Evolutionary conservation across 2,329 filamentous ascomycete species (phyloP).

Genomic region (Fusarium redolens): DNA sequence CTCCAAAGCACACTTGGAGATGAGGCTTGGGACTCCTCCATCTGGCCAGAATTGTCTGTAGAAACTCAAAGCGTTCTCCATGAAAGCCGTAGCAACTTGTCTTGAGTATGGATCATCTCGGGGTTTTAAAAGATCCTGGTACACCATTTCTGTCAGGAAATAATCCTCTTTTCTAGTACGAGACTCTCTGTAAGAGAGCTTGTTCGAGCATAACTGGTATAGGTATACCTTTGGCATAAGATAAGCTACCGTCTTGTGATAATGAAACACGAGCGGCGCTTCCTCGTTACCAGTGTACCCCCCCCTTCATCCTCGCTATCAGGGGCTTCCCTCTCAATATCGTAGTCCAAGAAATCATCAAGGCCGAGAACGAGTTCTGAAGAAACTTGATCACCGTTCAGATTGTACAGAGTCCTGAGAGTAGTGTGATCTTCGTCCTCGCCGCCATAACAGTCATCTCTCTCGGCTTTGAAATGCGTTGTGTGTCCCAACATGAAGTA

Average conservation of each 20-base stretch:
- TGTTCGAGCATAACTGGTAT: neutral
- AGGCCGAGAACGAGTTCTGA: neutral
- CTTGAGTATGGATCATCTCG: neutral
- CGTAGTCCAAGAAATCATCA: constrained; percentile 6
- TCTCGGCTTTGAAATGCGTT: neutral
- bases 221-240: constrained; percentile 5
- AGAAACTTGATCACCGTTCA: neutral
- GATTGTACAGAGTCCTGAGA: neutral
- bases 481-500: constrained; percentile 21
- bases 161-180: neutral
- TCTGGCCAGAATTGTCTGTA: neutral
- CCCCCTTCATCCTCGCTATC: constrained; percentile 7
- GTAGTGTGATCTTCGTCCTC: neutral
- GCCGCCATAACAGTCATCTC: neutral
- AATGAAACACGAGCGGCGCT: neutral
- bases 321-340: neutral
- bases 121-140: constrained; percentile 1
- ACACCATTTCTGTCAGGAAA: constrained; percentile 3
- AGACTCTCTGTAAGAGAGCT: neutral
- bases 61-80: neutral
- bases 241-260: constrained; percentile 12
- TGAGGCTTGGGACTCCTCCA: neutral
- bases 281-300: constrained; percentile 7
- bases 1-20: constrained; percentile 21
- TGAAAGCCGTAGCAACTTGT: neutral